Percentiles rank a stretch among this genome's conserved stretches.
Evolutionary conservation across 345 rosid species (phyloP).

Genomic region (Pistacia vera): DNA sequence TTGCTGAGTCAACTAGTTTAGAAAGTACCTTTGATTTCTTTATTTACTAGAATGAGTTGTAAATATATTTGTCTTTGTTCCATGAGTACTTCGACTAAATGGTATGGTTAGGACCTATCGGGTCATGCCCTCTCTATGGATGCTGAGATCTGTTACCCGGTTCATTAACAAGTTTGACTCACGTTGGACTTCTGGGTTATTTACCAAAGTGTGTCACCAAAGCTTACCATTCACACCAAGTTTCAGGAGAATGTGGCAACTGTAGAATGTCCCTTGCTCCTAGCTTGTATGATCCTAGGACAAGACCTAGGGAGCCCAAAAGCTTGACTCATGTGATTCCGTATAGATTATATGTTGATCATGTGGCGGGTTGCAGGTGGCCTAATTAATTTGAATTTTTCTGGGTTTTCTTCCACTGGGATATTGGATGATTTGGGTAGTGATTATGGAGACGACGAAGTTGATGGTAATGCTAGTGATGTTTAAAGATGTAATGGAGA

Average conservation of each 20-base stretch:
- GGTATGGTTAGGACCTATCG: conserved; percentile 57
- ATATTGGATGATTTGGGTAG: conserved; percentile 43
- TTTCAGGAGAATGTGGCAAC: conserved; percentile 61
- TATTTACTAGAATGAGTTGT: too few relatives aligned
- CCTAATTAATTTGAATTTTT: conserved; percentile 13
- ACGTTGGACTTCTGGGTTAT: conserved; percentile 41
- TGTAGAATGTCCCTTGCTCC: conserved; percentile 45
- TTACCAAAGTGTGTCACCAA: conserved; percentile 35
- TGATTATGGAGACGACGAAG: background rate
- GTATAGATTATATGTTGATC: conserved; percentile 31
- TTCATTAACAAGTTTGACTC: conserved; percentile 40
- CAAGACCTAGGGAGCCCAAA: conserved; percentile 61
- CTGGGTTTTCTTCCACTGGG: conserved; percentile 53
- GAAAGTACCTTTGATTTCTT: too few relatives aligned
- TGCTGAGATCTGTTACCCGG: conserved; percentile 36
- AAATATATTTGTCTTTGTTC: too few relatives aligned
- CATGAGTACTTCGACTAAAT: background rate
- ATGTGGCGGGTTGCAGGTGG: conserved; percentile 48
- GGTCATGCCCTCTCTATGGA: conserved; percentile 49
- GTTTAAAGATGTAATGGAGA: too few relatives aligned
- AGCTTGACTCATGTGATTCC: conserved; percentile 47
- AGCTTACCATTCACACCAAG: conserved; percentile 74
- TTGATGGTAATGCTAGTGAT: too few relatives aligned
- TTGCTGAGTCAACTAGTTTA: too few relatives aligned
- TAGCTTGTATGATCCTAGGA: conserved; percentile 50